phyloP scores from a whole-genome alignment of 2,329 filamentous ascomycete genomes.

The Tolypocladium inflatum region DNA sequence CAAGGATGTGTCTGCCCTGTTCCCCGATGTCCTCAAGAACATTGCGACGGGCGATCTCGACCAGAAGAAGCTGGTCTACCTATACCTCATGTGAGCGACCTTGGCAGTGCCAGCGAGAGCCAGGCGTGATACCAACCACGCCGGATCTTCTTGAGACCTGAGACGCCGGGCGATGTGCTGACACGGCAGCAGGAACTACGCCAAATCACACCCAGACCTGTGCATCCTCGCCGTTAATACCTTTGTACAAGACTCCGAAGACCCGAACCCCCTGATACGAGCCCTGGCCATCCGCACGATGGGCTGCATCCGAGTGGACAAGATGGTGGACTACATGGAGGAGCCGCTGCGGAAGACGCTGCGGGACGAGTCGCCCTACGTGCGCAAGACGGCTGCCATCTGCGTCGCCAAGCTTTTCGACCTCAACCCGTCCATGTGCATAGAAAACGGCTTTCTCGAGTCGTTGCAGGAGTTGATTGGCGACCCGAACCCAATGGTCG shows the following conservation, averaged over 20 bases:
- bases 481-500: conserved; percentile 97
- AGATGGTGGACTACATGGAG: conserved; percentile 99
- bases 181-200: conserved; percentile 70
- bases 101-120: background rate
- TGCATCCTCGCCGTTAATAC: conserved; percentile 99
- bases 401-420: conserved; percentile 98
- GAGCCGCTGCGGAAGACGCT: conserved; percentile 93
- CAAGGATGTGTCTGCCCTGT: conserved; percentile 95
- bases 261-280: conserved; percentile 91
- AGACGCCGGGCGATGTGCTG: background rate
- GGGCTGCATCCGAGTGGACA: conserved; percentile 96
- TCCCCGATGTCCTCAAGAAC: conserved; percentile 97
- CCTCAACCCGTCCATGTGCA: conserved; percentile 80
- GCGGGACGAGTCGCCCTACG: conserved; percentile 94
- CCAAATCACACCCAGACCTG: conserved; percentile 95
- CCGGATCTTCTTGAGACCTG: too few species aligned
- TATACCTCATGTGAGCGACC: conserved; percentile 81
- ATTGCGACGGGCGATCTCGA: conserved; percentile 91
- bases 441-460: conserved; percentile 95
- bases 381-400: conserved; percentile 94
- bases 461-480: conserved; percentile 91
- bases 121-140: background rate
- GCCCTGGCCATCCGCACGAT: conserved; percentile 95
- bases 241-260: conserved; percentile 97
- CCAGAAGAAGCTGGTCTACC: conserved; percentile 98